Percentiles rank a stretch among this genome's conserved stretches.
phyloP scores from a whole-genome alignment of 2,329 filamentous ascomycete species.

The Penicillium sp. region DNA sequence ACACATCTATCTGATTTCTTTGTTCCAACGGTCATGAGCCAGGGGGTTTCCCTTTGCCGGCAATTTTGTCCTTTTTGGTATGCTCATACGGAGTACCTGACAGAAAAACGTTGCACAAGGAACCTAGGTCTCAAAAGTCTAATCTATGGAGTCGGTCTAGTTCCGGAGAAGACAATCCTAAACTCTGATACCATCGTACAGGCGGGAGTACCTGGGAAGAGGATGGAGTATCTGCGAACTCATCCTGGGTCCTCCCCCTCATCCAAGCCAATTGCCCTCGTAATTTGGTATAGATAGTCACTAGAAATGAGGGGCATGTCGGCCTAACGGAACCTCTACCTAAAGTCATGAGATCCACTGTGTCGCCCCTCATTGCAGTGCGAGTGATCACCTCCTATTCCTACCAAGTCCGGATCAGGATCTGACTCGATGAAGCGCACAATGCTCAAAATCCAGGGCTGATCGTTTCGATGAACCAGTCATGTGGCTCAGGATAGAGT shows the following conservation, averaged over 20 bases:
- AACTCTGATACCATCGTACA: slow-evolving; percentile 3
- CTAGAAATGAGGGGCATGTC: neutral
- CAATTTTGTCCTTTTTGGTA: neutral
- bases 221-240: neutral
- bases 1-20: neutral
- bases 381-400: slow-evolving; percentile 5
- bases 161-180: slow-evolving; percentile 4
- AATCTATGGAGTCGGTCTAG: slow-evolving; percentile 13
- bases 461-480: slow-evolving; percentile 11
- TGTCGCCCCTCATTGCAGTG: neutral
- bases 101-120: slow-evolving; percentile 14
- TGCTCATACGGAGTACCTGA: neutral
- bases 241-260: neutral
- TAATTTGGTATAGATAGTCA: neutral
- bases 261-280: neutral
- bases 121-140: slow-evolving; percentile 6
- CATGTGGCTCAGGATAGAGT: neutral
- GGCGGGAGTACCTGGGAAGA: neutral
- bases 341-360: neutral
- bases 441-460: slow-evolving; percentile 7
- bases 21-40: neutral
- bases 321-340: slow-evolving; percentile 1
- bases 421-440: slow-evolving; percentile 3
- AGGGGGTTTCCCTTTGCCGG: neutral
- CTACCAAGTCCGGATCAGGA: slow-evolving; percentile 2